Evolutionary conservation across 2,329 filamentous ascomycete species (phyloP).

Genomic region (Colletotrichum noveboracense): DNA sequence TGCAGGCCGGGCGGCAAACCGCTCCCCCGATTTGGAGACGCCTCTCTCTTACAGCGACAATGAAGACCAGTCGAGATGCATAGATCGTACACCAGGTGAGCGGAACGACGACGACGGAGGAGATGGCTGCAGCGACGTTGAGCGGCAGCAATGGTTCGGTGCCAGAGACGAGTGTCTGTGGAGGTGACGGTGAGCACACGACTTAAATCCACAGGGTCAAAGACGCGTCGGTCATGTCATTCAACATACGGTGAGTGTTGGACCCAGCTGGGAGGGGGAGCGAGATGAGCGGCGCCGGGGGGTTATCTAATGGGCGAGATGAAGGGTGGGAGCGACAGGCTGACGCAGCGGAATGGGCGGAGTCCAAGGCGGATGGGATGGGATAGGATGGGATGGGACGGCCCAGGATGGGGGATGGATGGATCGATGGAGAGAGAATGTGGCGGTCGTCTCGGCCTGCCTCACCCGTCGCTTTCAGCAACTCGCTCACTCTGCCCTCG

Average conservation of each 20-base stretch:
- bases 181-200: slow-evolving; percentile 14
- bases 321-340: slow-evolving; percentile 21
- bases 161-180: slow-evolving; percentile 4
- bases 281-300: slow-evolving; percentile 22
- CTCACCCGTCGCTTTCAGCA: slow-evolving; percentile 20
- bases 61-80: slow-evolving; percentile 4
- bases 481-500: neutral
- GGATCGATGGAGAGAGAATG: slow-evolving; percentile 3
- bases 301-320: slow-evolving; percentile 22
- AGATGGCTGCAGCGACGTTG: neutral
- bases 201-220: slow-evolving; percentile 15
- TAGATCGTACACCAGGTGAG: neutral
- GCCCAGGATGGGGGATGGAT: slow-evolving; percentile 4
- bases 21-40: slow-evolving; percentile 19
- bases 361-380: slow-evolving; percentile 18
- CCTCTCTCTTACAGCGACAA: slow-evolving; percentile 14
- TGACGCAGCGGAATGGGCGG: slow-evolving; percentile 23
- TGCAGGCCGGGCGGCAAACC: slow-evolving; percentile 16
- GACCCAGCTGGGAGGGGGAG: slow-evolving; percentile 21
- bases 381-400: slow-evolving; percentile 18
- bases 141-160: slow-evolving; percentile 7
- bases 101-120: neutral
- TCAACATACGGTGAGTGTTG: slow-evolving; percentile 21
- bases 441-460: slow-evolving; percentile 20
- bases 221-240: slow-evolving; percentile 18